phyloP scores from a whole-genome alignment of 352 stramenopile genomes.

The Pythium aquatile region DNA sequence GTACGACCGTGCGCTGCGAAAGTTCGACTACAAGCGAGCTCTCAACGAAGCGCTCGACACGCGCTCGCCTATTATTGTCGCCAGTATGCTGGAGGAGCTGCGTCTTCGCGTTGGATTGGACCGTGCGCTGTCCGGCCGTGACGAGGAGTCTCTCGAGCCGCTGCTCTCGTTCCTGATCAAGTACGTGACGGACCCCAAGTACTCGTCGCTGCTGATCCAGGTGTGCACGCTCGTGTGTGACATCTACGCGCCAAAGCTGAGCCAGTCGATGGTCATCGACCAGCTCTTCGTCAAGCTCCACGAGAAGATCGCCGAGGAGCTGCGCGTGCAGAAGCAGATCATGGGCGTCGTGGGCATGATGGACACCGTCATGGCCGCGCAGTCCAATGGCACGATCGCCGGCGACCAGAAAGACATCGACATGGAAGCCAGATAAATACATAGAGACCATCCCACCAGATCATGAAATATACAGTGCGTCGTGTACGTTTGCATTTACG shows the following conservation, averaged over 20 bases:
- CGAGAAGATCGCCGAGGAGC: slow-evolving; percentile 83
- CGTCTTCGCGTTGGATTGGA: slow-evolving; percentile 89
- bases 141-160: slow-evolving; percentile 94
- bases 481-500: slow-evolving; percentile 14
- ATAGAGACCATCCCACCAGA: slow-evolving; percentile 9
- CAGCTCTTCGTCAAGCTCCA: slow-evolving; percentile 93
- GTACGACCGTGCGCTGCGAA: slow-evolving; percentile 92
- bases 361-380: slow-evolving; percentile 86
- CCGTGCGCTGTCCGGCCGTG: slow-evolving; percentile 87
- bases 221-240: slow-evolving; percentile 93
- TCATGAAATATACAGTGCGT: slow-evolving; percentile 24
- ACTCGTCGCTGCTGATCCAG: slow-evolving; percentile 88
- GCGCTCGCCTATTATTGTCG: slow-evolving; percentile 88
- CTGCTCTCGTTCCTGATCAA: slow-evolving; percentile 94
- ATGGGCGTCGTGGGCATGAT: slow-evolving; percentile 86
- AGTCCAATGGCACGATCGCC: slow-evolving; percentile 60
- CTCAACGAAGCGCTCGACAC: slow-evolving; percentile 93
- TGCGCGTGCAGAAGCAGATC: slow-evolving; percentile 86
- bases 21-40: slow-evolving; percentile 96
- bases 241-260: slow-evolving; percentile 92
- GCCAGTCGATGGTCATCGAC: slow-evolving; percentile 90
- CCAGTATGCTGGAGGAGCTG: slow-evolving; percentile 95
- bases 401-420: slow-evolving; percentile 23
- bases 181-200: slow-evolving; percentile 95
- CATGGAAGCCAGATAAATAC: slow-evolving; percentile 29